A percentile compares a stretch with the other conserved stretches of the same genome.
Evolutionary conservation across 495 filamentous ascomycete genomes (phyloP).

Genomic region (Friedmanniomyces endolithicus): DNA sequence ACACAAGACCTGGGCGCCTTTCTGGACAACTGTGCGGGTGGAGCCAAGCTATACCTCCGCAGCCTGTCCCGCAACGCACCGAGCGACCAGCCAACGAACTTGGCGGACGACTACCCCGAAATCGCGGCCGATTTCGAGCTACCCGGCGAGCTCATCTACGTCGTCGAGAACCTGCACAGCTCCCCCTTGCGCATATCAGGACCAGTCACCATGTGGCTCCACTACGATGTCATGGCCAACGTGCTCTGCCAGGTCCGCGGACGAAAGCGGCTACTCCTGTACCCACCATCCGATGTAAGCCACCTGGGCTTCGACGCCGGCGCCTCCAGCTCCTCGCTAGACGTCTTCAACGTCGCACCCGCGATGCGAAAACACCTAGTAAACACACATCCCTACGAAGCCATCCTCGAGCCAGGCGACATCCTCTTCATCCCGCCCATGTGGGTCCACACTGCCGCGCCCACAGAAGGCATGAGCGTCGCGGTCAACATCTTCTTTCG

Average conservation of each 20-base stretch:
- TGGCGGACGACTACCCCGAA: conserved; percentile 57
- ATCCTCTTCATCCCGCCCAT: conserved; percentile 69
- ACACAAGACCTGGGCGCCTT: conserved; percentile 59
- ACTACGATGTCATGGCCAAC: conserved; percentile 91
- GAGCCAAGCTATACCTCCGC: conserved; percentile 62
- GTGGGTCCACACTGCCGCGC: conserved; percentile 69
- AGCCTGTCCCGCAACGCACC: conserved; percentile 58
- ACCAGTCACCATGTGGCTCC: conserved; percentile 78
- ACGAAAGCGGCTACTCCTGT: conserved; percentile 59
- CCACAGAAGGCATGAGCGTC: conserved; percentile 50
- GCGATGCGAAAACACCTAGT: conserved; percentile 35
- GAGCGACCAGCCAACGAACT: conserved; percentile 50
- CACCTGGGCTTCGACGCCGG: conserved; percentile 60
- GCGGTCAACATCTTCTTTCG: conserved; percentile 81
- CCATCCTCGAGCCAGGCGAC: conserved; percentile 53
- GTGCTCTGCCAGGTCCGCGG: conserved; percentile 70
- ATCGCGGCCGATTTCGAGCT: conserved; percentile 59
- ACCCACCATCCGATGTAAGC: conserved; percentile 62
- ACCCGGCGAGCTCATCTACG: conserved; percentile 48
- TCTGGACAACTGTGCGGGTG: conserved; percentile 45
- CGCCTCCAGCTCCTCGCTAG: conserved; percentile 61
- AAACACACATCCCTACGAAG: conserved; percentile 54
- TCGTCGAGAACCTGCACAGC: conserved; percentile 55
- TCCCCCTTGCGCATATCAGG: conserved; percentile 71
- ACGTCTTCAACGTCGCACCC: conserved; percentile 45